Conservation (phyloP, 1,284 basidiomycete genomes). For the Ceratobasidium sp. region DNA sequence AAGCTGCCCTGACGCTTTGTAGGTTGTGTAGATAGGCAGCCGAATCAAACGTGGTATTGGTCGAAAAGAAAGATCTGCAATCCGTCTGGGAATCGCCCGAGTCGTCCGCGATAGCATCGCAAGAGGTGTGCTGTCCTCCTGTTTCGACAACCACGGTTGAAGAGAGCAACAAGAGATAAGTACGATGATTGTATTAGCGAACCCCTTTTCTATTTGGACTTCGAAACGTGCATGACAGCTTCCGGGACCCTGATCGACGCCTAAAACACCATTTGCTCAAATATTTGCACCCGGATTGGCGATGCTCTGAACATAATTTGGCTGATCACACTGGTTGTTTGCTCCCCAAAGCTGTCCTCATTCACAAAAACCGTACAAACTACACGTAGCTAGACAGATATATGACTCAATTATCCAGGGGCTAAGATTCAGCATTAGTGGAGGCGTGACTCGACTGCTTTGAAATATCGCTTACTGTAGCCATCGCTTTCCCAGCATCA, state of each 20-base stretch:
- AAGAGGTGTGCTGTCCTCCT: neutral
- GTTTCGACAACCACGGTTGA: neutral
- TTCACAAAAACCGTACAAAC: constrained; percentile 24
- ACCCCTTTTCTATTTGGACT: neutral
- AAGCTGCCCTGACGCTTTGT: neutral
- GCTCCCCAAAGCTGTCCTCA: constrained; percentile 18
- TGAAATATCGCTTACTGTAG: constrained; percentile 4
- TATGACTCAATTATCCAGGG: constrained; percentile 1
- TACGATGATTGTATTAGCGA: too few species aligned
- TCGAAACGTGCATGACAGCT: neutral
- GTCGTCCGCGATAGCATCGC: constrained; percentile 14
- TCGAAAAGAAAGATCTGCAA: neutral
- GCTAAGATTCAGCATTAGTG: neutral
- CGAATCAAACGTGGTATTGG: neutral
- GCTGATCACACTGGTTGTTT: neutral
- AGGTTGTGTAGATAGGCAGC: neutral
- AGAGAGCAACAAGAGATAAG: neutral
- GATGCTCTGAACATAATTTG: too few species aligned
- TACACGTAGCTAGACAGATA: neutral
- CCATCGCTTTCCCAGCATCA: constrained; percentile 24
- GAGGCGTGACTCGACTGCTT: too few species aligned
- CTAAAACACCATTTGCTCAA: too few species aligned
- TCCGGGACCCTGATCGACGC: too few species aligned
- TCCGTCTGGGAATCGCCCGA: neutral
- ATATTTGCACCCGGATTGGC: neutral